Percentiles rank a stretch among this genome's conserved stretches.
Evolutionary conservation across 2,329 filamentous ascomycete species (phyloP).

Genomic region (Cladosporium sp.): DNA sequence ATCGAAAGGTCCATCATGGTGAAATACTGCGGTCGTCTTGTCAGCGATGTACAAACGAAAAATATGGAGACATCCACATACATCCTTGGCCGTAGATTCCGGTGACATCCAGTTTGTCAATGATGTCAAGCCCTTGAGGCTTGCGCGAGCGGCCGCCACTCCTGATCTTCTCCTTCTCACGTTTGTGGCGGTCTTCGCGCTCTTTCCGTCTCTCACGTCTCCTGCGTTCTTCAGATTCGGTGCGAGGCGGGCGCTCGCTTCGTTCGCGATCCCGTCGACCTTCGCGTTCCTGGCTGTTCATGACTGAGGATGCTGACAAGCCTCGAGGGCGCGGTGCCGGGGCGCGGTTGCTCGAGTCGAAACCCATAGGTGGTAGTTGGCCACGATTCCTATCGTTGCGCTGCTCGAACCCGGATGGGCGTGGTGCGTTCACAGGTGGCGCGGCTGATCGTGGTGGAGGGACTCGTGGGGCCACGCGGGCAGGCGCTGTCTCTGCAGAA

Average conservation of each 20-base stretch:
- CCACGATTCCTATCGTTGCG: conserved; percentile 40
- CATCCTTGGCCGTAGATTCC: conserved; percentile 84
- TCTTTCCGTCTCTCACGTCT: conserved; percentile 38
- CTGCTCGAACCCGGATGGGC: conserved; percentile 60
- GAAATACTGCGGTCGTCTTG: conserved; percentile 61
- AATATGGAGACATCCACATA: conserved; percentile 50
- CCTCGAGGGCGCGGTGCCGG: conserved; percentile 54
- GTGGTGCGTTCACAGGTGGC: conserved; percentile 48
- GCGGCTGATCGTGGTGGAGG: conserved; percentile 41
- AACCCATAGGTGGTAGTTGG: conserved; percentile 36
- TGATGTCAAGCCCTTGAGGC: conserved; percentile 66
- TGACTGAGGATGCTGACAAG: conserved; percentile 73
- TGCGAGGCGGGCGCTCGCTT: conserved; percentile 22
- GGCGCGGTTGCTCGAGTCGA: conserved; percentile 35
- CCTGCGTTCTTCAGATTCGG: conserved; percentile 47
- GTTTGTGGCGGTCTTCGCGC: conserved; percentile 49
- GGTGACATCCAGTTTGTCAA: conserved; percentile 93
- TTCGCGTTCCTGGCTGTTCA: conserved; percentile 53
- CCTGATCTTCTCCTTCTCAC: conserved; percentile 33
- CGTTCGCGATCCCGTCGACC: conserved; percentile 45
- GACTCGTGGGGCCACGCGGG: conserved; percentile 25
- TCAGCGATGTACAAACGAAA: neutral
- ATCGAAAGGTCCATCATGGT: conserved; percentile 96
- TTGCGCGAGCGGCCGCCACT: conserved; percentile 31
- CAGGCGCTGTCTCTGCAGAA: neutral